These are phyloP conservation scores for Alternaria solani DNA, from an alignment of 2,329 filamentous ascomycete species.

Conservation along the genomic window DNA sequence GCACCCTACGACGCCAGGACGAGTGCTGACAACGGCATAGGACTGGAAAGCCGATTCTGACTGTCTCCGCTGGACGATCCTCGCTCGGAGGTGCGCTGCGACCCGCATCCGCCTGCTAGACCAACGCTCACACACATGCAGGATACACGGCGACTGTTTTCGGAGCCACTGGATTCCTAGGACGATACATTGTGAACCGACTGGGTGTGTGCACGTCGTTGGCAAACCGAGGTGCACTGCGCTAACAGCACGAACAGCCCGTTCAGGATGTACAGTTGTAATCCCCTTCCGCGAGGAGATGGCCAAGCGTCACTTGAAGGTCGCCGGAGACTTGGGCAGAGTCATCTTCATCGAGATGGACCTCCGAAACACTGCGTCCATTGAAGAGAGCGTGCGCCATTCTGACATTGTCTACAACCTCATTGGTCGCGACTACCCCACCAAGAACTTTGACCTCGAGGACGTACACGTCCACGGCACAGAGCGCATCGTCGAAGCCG, in stretches of 20 bases:
- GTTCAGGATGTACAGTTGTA: conserved; percentile 92
- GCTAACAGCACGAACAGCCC: conserved; percentile 65
- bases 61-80: conserved; percentile 86
- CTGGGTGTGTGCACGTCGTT: conserved; percentile 67
- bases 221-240: background rate
- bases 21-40: conserved; percentile 49
- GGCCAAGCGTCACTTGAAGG: conserved; percentile 95
- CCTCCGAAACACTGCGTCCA: conserved; percentile 89
- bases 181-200: conserved; percentile 96
- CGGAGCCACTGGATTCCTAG: conserved; percentile 93
- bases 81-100: conserved; percentile 77
- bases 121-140: conserved; percentile 53
- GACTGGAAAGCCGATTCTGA: conserved; percentile 94
- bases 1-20: background rate
- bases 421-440: conserved; percentile 91
- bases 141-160: conserved; percentile 98
- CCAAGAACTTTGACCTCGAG: conserved; percentile 94
- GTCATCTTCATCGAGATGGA: conserved; percentile 95
- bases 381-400: conserved; percentile 95
- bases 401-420: conserved; percentile 98
- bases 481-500: conserved; percentile 90
- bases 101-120: conserved; percentile 12
- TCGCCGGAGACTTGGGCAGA: conserved; percentile 91
- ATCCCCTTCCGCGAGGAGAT: conserved; percentile 96
- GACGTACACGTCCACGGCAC: conserved; percentile 94